Base-by-base conservation (phyloP, 202 grass and related monocot species). In the Panicum hallii region DNA sequence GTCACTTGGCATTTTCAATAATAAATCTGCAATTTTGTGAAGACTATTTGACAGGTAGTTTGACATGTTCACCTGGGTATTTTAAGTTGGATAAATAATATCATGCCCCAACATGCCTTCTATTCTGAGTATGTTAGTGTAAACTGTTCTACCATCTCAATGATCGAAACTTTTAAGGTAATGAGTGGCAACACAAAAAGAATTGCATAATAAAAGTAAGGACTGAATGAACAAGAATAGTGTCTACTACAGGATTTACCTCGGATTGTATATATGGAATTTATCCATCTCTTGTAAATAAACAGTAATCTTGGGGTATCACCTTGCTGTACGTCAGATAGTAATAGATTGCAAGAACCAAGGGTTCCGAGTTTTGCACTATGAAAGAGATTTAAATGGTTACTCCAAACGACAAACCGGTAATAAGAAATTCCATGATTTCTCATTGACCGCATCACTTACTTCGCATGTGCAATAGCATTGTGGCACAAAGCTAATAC, bases 231-330 rank as follows among this genome's bases (percentile, higher is more conserved):
- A 69, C 43, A 74, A 34, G 43, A 60, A 50, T 11, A 65, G 23
- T 34, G 42, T 47, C 23, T 48, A 30, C 43, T 74, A 64, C 8
- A 68, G 49, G 70, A 47, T 72, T 78, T 88, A 92, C 96, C 89
- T 87, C 89, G 90, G 77, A 98, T 89, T 90, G 87, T 92, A 70
- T 95, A 92, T 79, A 99, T 89, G 84, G 86, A 92, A 38, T 87
- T 79, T 75, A 91, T 84, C 96, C 93, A 99, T 92, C 96, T 92
- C 68, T 94, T 94, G 60, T 99, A 95, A 73, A 99, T 95, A 82
- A 99, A 99, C 47, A 99, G 1, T 4, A 79, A 84, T 79, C 93
- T 90, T 60, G 88, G 93, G 62, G 20, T 90, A 42, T 99, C 88
- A 50, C 93, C 91, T 91, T 95, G 90, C 79, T 92, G 91, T 84